Percentiles rank a stretch among this genome's conserved stretches.
These are phyloP conservation scores for Chlorella sorokiniana DNA, from an alignment of 139 green algal genomes.

Conservation along the genomic window DNA sequence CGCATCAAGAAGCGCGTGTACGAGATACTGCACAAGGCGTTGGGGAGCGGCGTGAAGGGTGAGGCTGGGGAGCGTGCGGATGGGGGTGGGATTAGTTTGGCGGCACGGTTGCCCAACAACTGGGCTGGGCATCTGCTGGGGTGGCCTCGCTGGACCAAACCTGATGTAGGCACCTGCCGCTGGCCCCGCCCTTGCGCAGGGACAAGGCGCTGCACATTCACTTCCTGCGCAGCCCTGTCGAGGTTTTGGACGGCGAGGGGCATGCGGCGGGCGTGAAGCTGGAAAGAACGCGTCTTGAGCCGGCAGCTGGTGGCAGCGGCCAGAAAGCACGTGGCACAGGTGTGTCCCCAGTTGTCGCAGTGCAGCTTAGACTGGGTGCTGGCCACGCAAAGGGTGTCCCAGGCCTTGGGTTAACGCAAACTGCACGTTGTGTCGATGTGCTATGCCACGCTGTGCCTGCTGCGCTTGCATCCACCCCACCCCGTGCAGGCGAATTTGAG, in stretches of 20 bases:
- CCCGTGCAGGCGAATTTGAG: conserved; percentile 44
- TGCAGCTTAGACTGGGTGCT: no score
- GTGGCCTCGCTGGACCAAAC: background rate
- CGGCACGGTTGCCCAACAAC: background rate
- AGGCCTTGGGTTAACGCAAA: background rate
- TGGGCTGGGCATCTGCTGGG: background rate
- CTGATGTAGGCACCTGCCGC: background rate
- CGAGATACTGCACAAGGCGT: conserved; percentile 62
- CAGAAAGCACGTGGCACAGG: conserved; percentile 68
- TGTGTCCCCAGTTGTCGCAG: no score
- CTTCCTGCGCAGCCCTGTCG: conserved; percentile 73
- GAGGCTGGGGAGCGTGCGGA: background rate
- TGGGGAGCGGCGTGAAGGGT: conserved; percentile 20
- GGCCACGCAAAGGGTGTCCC: no score
- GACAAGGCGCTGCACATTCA: conserved; percentile 66
- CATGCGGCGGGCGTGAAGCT: conserved; percentile 38
- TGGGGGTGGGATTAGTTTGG: background rate
- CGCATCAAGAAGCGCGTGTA: conserved; percentile 67
- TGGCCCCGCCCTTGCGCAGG: background rate
- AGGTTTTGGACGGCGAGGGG: conserved; percentile 43
- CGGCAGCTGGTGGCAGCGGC: conserved; percentile 11
- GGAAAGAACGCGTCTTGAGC: conserved; percentile 52
- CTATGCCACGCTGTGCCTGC: background rate
- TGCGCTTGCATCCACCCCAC: background rate
- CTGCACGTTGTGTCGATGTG: background rate